Conservation (phyloP, 768 basidiomycete species). For the Macrocybe gigantea region DNA sequence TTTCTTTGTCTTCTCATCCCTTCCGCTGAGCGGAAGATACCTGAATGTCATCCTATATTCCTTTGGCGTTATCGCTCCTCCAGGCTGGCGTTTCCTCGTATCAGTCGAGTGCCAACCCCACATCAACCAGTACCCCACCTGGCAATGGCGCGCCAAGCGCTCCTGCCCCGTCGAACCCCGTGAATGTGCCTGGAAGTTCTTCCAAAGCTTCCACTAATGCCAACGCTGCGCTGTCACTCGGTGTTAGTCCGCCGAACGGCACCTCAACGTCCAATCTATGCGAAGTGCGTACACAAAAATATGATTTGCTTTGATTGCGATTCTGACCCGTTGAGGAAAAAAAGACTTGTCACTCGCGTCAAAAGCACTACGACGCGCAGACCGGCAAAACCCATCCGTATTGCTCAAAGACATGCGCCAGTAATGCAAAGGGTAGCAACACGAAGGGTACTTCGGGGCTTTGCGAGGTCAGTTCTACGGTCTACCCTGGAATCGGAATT, state of each 20-base stretch:
- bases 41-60: conserved; percentile 37
- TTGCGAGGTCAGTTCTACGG: conserved; percentile 2
- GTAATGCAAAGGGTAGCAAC: conserved; percentile 19
- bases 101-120: conserved; percentile 23
- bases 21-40: conserved; percentile 11
- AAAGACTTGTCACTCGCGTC: conserved; percentile 50
- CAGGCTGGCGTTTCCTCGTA: conserved; percentile 30
- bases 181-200: conserved; percentile 20
- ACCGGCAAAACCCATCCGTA: conserved; percentile 42
- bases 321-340: conserved; percentile 3
- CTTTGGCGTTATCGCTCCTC: conserved; percentile 39
- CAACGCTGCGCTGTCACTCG: conserved; percentile 13
- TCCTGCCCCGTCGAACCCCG: conserved; percentile 17
- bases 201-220: conserved; percentile 17
- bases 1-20: conserved; percentile 5
- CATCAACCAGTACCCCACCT: conserved; percentile 16
- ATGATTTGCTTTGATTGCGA: conserved; percentile 2
- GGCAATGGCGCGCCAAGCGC: conserved; percentile 18
- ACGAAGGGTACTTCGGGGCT: conserved; percentile 6
- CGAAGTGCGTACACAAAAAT: conserved; percentile 33
- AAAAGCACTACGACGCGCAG: conserved; percentile 34
- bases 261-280: conserved; percentile 35
- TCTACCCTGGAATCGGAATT: background rate
- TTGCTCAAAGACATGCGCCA: conserved; percentile 60
- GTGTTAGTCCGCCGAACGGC: conserved; percentile 20